Evolutionary conservation across 2,329 filamentous ascomycete genomes (phyloP).

Genomic region (Aschersonia sp.): DNA sequence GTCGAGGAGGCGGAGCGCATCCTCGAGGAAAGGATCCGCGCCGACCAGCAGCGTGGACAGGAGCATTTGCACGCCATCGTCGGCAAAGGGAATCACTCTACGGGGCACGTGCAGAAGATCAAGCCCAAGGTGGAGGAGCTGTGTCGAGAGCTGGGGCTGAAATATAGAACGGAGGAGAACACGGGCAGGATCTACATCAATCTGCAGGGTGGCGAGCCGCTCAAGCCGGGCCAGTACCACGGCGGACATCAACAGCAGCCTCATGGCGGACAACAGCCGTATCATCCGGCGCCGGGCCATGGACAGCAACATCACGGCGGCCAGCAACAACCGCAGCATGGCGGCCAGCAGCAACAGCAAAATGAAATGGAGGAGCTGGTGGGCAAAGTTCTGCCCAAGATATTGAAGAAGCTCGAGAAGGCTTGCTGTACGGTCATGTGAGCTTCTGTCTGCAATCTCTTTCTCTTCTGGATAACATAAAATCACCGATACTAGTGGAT

Average conservation of each 20-base stretch:
- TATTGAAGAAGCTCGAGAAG: slow-evolving; percentile 52
- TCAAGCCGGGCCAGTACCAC: slow-evolving; percentile 19
- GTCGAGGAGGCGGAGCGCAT: slow-evolving; percentile 92
- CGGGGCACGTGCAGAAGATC: slow-evolving; percentile 75
- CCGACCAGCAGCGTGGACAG: slow-evolving; percentile 60
- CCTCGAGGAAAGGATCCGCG: slow-evolving; percentile 69
- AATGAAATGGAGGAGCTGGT: slow-evolving; percentile 32
- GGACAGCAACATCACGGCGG: slow-evolving; percentile 24
- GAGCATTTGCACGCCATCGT: slow-evolving; percentile 88
- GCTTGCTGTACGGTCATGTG: slow-evolving; percentile 67
- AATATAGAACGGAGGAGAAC: slow-evolving; percentile 79
- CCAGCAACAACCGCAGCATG: slow-evolving; percentile 16
- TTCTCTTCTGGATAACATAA: not conserved
- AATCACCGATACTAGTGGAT: too few relatives aligned
- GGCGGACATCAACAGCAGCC: slow-evolving; percentile 15
- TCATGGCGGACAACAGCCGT: slow-evolving; percentile 12
- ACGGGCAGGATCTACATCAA: slow-evolving; percentile 82
- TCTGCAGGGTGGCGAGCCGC: slow-evolving; percentile 56
- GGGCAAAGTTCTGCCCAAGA: slow-evolving; percentile 42
- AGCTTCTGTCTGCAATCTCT: slow-evolving; percentile 5
- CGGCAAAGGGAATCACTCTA: slow-evolving; percentile 83
- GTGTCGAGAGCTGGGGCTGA: slow-evolving; percentile 67
- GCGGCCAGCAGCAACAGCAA: slow-evolving; percentile 13
- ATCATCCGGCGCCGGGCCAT: slow-evolving; percentile 20
- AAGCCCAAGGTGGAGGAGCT: slow-evolving; percentile 88